Evolutionary conservation across 495 filamentous ascomycete species (phyloP), one percentile per base, ranked within the genome.

Genomic region (Aspergillus bertholletiae): DNA sequence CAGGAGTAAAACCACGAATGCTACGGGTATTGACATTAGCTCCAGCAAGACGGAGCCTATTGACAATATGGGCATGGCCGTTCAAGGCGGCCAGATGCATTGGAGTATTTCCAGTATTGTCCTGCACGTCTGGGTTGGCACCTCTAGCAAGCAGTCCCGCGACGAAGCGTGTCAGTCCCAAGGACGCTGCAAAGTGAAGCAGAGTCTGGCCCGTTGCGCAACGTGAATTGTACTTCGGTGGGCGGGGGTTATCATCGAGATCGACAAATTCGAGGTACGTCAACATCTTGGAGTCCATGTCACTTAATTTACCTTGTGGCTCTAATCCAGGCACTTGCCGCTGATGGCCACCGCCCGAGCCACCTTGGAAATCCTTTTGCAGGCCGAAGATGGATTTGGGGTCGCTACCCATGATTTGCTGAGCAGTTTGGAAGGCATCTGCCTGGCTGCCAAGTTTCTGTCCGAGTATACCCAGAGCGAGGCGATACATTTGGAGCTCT

Each of bases 81-180:
- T 85, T 84, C 58, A 96, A 76, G n/a, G 88, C 84, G 26, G 91
- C 91, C 59, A 92, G 77, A 62, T 94, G 90, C 76, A 96, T 84
- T 11, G 91, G 84, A 11, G 88, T 89, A 66, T 90, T 92, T 24
- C 91, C 91, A 47, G 84, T 87, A 53, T 84, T 87, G 65, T 96
- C 91, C 55, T 85, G 80, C 20, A 84, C 67, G 58, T 93, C 84
- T 1, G 87, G 83, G 56, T 85, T 86, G 7, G 89, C 90, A n/a
- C 89, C 89, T 58, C 88, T 84, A 13, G 86, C 87, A 15, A 96
- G 70, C 17, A 96, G 82, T 20, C 84, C 88, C n/a, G 88, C 88
- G 48, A 87, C 87, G 57, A 96, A 86, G 15, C 88, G 83, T 44
- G 82, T 80, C 54, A 90, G 78, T 15, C 90, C 90, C 48, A 92